phyloP scores from a whole-genome alignment of 2,329 filamentous ascomycete species.

The Penicillium sp. region DNA sequence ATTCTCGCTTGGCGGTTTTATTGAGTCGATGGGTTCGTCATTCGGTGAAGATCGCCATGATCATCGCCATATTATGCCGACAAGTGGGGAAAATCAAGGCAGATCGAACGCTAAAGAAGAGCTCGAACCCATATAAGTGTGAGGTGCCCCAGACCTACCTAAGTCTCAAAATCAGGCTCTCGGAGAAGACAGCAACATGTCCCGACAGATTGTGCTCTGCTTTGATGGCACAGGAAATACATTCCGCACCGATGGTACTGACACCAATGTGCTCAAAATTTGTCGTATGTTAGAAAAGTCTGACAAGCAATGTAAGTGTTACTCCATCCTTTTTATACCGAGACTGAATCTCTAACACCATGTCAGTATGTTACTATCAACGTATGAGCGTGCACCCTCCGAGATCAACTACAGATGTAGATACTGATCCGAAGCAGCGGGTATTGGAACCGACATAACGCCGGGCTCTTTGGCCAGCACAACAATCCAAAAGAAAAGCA shows the following conservation, averaged over 20 bases:
- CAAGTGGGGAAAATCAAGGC: background rate
- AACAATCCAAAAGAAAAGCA: conserved; percentile 14
- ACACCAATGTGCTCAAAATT: conserved; percentile 46
- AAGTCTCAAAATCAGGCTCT: background rate
- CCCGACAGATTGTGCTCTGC: conserved; percentile 26
- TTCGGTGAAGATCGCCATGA: conserved; percentile 1
- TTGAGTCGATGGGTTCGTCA: background rate
- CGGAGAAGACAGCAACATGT: background rate
- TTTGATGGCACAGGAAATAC: conserved; percentile 45
- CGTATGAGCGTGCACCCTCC: conserved; percentile 6
- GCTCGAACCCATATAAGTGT: background rate
- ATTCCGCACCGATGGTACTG: conserved; percentile 39
- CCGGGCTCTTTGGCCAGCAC: conserved; percentile 21
- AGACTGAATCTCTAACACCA: background rate
- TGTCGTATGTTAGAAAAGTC: conserved; percentile 40
- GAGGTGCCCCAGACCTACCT: background rate
- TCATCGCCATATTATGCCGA: background rate
- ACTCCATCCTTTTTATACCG: too few species aligned
- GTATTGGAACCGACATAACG: conserved; percentile 39
- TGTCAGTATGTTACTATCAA: conserved; percentile 32
- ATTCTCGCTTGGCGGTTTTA: background rate
- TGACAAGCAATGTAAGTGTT: conserved; percentile 24
- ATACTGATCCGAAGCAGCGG: conserved; percentile 18
- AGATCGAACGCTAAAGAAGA: background rate
- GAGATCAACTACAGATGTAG: background rate